Evolutionary conservation across 2,329 filamentous ascomycete species (phyloP).

Genomic region (Claviceps paspali): DNA sequence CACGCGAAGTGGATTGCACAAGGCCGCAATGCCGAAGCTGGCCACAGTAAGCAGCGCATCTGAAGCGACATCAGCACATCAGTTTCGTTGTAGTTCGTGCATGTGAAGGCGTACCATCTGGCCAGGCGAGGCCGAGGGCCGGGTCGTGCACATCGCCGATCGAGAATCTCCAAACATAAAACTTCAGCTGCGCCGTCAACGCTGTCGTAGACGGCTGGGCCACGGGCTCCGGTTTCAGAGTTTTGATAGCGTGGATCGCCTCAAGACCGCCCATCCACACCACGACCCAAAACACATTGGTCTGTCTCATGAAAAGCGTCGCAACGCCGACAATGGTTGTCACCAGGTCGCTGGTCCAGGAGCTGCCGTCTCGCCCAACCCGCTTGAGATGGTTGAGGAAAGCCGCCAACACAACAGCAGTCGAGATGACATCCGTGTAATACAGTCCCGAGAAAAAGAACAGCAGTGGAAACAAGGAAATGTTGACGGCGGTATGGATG

Average conservation of each 20-base stretch:
- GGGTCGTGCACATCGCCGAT: constrained; percentile 41
- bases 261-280: constrained; percentile 56
- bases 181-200: constrained; percentile 19
- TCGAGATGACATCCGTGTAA: constrained; percentile 84
- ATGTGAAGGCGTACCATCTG: constrained; percentile 28
- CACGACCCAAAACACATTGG: constrained; percentile 92
- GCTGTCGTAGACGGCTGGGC: constrained; percentile 17
- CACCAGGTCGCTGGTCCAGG: constrained; percentile 24
- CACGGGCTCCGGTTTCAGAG: constrained; percentile 19
- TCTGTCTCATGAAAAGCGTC: constrained; percentile 71
- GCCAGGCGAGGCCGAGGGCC: constrained; percentile 27
- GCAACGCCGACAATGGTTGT: constrained; percentile 43
- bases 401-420: constrained; percentile 54
- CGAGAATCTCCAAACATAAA: constrained; percentile 28
- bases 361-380: constrained; percentile 17
- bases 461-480: constrained; percentile 71
- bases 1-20: constrained; percentile 31
- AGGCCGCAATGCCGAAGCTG: constrained; percentile 46
- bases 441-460: constrained; percentile 96
- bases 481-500: constrained; percentile 56
- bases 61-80: constrained; percentile 11
- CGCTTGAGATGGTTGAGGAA: constrained; percentile 44
- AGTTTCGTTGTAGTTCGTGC: not conserved
- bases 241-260: constrained; percentile 34
- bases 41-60: constrained; percentile 42